A percentile compares a stretch with the other conserved stretches of the same genome.
These are phyloP conservation scores for Penicillium janthinellum DNA, from an alignment of 2,329 filamentous ascomycete genomes.

Conservation along the genomic window DNA sequence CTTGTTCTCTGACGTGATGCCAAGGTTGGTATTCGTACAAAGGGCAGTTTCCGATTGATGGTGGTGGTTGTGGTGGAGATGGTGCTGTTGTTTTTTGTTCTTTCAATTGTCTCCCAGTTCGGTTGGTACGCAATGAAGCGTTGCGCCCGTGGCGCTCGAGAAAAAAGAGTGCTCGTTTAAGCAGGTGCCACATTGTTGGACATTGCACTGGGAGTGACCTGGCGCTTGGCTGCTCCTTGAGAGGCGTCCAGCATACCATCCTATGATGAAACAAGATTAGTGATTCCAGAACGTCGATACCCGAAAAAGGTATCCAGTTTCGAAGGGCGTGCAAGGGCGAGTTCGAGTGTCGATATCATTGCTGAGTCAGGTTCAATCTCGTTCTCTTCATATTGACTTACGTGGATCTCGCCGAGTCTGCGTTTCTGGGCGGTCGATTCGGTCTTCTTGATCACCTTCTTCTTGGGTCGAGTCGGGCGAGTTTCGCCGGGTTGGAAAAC, in stretches of 20 bases:
- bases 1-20: constrained; percentile 15
- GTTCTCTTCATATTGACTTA: constrained; percentile 41
- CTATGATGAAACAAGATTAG: constrained; percentile 36
- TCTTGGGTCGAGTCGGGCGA: constrained; percentile 63
- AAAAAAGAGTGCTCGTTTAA: constrained; percentile 21
- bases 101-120: neutral
- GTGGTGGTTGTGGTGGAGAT: neutral
- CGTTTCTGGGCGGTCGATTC: constrained; percentile 42
- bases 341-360: constrained; percentile 27
- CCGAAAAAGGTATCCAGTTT: constrained; percentile 17
- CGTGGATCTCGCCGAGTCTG: constrained; percentile 44
- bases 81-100: neutral
- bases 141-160: neutral
- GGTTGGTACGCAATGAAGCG: too few relatives aligned
- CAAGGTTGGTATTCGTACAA: constrained; percentile 24
- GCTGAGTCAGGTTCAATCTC: constrained; percentile 27
- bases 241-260: constrained; percentile 31
- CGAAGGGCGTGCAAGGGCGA: constrained; percentile 20
- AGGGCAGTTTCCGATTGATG: neutral
- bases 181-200: constrained; percentile 36
- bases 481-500: constrained; percentile 80
- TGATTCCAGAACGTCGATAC: constrained; percentile 29
- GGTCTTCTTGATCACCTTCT: constrained; percentile 49
- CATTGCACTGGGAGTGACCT: constrained; percentile 34
- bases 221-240: constrained; percentile 37